phyloP scores from a whole-genome alignment of 108 stramenopile genomes.

The Asterionellopsis glacialis region DNA sequence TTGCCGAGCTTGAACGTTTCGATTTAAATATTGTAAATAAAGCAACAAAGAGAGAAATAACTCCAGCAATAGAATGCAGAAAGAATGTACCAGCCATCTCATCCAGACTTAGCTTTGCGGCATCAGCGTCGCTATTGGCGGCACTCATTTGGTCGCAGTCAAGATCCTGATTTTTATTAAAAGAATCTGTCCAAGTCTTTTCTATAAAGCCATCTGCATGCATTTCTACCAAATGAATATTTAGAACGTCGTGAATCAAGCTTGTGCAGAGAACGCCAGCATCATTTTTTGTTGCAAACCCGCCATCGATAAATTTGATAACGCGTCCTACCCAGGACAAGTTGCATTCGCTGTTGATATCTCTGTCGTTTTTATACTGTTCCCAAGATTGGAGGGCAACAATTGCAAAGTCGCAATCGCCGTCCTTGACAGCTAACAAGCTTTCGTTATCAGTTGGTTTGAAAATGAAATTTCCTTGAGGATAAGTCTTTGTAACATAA shows the following conservation, averaged over 20 bases:
- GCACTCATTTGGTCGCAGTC: too few species aligned
- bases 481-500: conserved; percentile 13
- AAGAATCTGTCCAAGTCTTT: conserved; percentile 4
- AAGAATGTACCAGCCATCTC: conserved; percentile 11
- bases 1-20: too few species aligned
- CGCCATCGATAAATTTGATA: neutral
- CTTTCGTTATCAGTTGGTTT: neutral
- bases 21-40: too few species aligned
- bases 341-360: conserved; percentile 8
- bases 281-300: conserved; percentile 10
- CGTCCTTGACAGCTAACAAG: neutral
- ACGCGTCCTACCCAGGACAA: neutral
- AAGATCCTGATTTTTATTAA: too few species aligned
- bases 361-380: neutral
- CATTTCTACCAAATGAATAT: conserved; percentile 14
- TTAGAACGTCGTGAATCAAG: conserved; percentile 4
- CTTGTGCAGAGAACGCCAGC: conserved; percentile 7
- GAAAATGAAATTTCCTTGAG: conserved; percentile 8
- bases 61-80: neutral
- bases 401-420: conserved; percentile 3
- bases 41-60: too few species aligned
- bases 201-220: conserved; percentile 18
- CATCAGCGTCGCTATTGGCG: neutral
- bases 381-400: neutral
- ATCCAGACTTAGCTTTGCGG: neutral